A percentile compares a stretch with the other conserved stretches of the same genome.
Conservation (phyloP, 2,329 filamentous ascomycete genomes). For the Ilyonectria robusta region DNA sequence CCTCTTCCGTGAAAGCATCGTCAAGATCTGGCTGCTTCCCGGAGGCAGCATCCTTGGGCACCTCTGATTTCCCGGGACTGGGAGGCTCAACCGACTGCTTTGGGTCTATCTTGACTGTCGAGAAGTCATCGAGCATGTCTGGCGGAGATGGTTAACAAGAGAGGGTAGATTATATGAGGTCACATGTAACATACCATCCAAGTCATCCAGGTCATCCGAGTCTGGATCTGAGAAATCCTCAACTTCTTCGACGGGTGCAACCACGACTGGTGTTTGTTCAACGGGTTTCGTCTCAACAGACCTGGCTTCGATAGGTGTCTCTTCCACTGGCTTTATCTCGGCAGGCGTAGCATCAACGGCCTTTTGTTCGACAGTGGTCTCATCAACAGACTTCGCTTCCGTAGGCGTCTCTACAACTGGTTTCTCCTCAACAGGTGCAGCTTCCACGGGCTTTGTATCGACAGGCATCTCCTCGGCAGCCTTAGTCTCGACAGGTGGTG, state of each 20-base stretch:
- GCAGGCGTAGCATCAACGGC: constrained; percentile 7
- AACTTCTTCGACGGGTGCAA: constrained; percentile 37
- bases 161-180: too few species aligned
- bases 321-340: constrained; percentile 10
- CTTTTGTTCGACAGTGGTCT: constrained; percentile 2
- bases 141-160: not conserved
- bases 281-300: not conserved
- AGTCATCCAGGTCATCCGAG: constrained; percentile 90
- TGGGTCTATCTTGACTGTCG: constrained; percentile 68
- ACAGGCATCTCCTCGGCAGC: not conserved
- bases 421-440: constrained; percentile 5
- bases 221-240: constrained; percentile 87
- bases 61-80: constrained; percentile 48
- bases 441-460: not conserved
- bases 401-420: constrained; percentile 1
- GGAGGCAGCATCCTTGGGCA: constrained; percentile 53
- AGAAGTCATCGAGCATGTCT: constrained; percentile 97
- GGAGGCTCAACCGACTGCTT: constrained; percentile 45
- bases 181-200: constrained; percentile 75
- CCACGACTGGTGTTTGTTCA: constrained; percentile 2
- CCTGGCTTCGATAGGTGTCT: not conserved
- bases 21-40: constrained; percentile 43
- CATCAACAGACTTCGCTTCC: not conserved
- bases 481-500: too few species aligned
- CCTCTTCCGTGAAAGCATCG: constrained; percentile 75